Evolutionary conservation across 2,329 filamentous ascomycete species (phyloP).

Genomic region (Pseudomassariella vexata): DNA sequence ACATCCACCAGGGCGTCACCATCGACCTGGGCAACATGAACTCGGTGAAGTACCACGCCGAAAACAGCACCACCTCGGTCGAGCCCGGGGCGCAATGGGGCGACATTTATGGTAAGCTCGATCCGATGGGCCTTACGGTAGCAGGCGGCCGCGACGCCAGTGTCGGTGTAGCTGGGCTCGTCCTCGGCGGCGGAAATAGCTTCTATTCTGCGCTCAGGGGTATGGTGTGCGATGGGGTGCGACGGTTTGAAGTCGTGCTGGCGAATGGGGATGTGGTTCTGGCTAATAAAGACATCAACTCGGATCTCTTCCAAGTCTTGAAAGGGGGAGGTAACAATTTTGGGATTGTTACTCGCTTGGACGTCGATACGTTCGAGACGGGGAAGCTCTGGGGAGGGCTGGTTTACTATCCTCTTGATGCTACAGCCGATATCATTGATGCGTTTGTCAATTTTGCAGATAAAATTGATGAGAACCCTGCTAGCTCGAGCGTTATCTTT

Average conservation of each 20-base stretch:
- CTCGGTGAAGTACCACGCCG: slow-evolving; percentile 8
- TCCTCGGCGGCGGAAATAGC: slow-evolving; percentile 23
- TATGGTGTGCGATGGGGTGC: slow-evolving; percentile 24
- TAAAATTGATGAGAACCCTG: not conserved
- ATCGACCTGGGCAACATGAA: slow-evolving; percentile 28
- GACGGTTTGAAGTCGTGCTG: slow-evolving; percentile 24
- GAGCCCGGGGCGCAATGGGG: slow-evolving; percentile 16
- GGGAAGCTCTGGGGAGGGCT: not conserved
- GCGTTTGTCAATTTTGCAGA: not conserved
- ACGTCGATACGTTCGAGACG: slow-evolving; percentile 7
- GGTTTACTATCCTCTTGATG: not conserved
- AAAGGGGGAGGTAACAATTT: slow-evolving; percentile 21
- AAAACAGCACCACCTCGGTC: slow-evolving; percentile 12
- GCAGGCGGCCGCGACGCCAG: slow-evolving; percentile 12
- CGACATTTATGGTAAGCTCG: slow-evolving; percentile 14
- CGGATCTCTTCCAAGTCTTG: slow-evolving; percentile 29
- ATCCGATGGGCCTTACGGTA: slow-evolving; percentile 8
- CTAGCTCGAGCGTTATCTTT: slow-evolving; percentile 1
- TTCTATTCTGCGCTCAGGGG: slow-evolving; percentile 15
- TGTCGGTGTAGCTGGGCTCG: slow-evolving; percentile 14
- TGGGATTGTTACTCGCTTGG: slow-evolving; percentile 14
- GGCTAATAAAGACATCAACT: slow-evolving; percentile 9
- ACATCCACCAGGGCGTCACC: slow-evolving; percentile 33
- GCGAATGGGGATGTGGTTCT: slow-evolving; percentile 12
- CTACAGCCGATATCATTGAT: not conserved